A percentile compares a stretch with the other conserved stretches of the same genome.
Conservation (phyloP, 2,329 filamentous ascomycete genomes). For the Septoria petroselini region DNA sequence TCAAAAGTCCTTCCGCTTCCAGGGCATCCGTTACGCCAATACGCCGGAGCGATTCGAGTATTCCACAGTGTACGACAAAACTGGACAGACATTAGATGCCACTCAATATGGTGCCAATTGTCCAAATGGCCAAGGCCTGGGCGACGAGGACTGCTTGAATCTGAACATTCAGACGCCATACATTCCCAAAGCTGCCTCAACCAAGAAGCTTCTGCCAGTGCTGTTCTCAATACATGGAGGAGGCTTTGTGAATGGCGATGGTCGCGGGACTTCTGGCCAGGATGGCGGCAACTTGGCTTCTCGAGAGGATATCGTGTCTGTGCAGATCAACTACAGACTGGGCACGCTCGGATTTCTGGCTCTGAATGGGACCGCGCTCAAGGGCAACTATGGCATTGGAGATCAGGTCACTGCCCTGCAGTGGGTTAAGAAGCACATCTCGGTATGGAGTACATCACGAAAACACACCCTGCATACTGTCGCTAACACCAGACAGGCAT, state of each 20-base stretch:
- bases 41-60: conserved; percentile 46
- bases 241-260: conserved; percentile 53
- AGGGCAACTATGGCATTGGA: conserved; percentile 54
- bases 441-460: not conserved
- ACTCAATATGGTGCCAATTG: conserved; percentile 49
- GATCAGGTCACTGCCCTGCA: conserved; percentile 52
- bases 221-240: conserved; percentile 57
- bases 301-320: conserved; percentile 58
- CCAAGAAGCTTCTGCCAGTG: conserved; percentile 45
- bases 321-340: conserved; percentile 60
- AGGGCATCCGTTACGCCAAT: conserved; percentile 48
- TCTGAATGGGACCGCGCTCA: conserved; percentile 53
- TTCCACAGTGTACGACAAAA: conserved; percentile 47
- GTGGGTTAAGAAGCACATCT: conserved; percentile 49
- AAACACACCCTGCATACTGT: too few species aligned
- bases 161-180: conserved; percentile 51
- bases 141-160: conserved; percentile 49
- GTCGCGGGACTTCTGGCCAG: conserved; percentile 35
- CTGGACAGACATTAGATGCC: conserved; percentile 47
- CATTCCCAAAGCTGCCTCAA: conserved; percentile 42
- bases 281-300: conserved; percentile 57
- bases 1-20: conserved; percentile 52
- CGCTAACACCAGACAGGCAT: not conserved
- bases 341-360: conserved; percentile 59
- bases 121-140: conserved; percentile 35